Evolutionary conservation across 73 alveolate species (phyloP).

Genomic region (Paramecium primaurelia): DNA sequence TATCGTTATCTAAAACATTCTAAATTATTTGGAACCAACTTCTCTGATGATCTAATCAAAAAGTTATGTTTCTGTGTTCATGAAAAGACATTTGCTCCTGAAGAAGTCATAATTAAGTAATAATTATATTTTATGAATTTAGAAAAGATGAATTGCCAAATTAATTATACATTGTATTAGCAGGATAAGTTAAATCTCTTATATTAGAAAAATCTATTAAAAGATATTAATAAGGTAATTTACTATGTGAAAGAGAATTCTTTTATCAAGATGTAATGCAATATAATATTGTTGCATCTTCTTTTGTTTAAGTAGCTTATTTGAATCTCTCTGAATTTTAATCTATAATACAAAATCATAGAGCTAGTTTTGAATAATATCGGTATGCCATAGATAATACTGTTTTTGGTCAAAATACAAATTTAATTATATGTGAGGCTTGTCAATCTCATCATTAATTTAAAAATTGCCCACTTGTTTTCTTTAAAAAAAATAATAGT

Average conservation of each 20-base stretch:
- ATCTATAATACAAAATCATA: background rate
- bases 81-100: conserved; percentile 49
- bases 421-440: conserved; percentile 20
- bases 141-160: conserved; percentile 29
- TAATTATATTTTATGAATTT: background rate
- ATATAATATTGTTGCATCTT: background rate
- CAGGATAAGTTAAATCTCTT: background rate
- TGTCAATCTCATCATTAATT: conserved; percentile 20
- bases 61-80: background rate
- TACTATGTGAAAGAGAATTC: conserved; percentile 30
- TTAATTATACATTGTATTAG: background rate
- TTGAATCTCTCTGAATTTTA: background rate
- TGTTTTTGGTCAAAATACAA: background rate
- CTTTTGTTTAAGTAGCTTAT: conserved; percentile 39
- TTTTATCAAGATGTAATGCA: background rate
- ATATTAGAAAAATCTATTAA: background rate
- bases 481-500: background rate
- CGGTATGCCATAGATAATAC: conserved; percentile 9
- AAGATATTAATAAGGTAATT: background rate
- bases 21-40: background rate
- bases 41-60: background rate
- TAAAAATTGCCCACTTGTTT: background rate
- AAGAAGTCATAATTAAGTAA: background rate
- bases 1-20: background rate
- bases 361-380: background rate